Evolutionary conservation across 306 rosid species (phyloP), one percentile per base, ranked within the genome.

Genomic region (Prunus salicina): DNA sequence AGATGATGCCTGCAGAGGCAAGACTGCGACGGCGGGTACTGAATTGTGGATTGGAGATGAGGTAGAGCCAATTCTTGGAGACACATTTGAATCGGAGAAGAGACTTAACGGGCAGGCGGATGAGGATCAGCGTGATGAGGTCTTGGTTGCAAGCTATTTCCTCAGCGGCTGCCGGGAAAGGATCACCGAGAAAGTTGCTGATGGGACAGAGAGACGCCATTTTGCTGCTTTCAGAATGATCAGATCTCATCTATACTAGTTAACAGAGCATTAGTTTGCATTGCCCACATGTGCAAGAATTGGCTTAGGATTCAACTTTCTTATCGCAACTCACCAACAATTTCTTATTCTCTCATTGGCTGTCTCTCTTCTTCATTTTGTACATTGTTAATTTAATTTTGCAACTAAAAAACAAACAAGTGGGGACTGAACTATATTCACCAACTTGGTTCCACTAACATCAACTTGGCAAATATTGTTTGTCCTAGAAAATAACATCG

Each of bases 81-180:
- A 71, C 82, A 27, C 60, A 62, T 67, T 58, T 78, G 61, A 71
- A 71, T 14, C 77, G 60, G 71, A 78, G 57, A 24, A 78, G 64
- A 7, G 76, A 71, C n/a, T 71, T 78, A 38, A 63, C 69, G 1
- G 77, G 82, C 1, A 71, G 64, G 71, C 49, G 65, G 5, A 18
- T 14, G 14, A 78, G 75, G 22, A 69, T 69, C 24, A 69, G 67
- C 11, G 30, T 57, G 20, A 69, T 25, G 38, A 77, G 62, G 64
- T 69, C 81, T 61, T 46, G 28, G 27, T 25, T 46, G 22, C 8
- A 5, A 52, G 74, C 60, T 8, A 69, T 12, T 24, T 15, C 16
- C 45, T 50, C 46, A 25, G 74, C 25, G 12, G 74, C 25, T n/a
- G 61, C 45, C 3, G 61, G 30, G 9, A 41, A 63, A 30, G 68